A percentile compares a stretch with the other conserved stretches of the same genome.
Evolutionary conservation across 2,329 filamentous ascomycete species (phyloP).

Genomic region (Cladorrhinum sp.): DNA sequence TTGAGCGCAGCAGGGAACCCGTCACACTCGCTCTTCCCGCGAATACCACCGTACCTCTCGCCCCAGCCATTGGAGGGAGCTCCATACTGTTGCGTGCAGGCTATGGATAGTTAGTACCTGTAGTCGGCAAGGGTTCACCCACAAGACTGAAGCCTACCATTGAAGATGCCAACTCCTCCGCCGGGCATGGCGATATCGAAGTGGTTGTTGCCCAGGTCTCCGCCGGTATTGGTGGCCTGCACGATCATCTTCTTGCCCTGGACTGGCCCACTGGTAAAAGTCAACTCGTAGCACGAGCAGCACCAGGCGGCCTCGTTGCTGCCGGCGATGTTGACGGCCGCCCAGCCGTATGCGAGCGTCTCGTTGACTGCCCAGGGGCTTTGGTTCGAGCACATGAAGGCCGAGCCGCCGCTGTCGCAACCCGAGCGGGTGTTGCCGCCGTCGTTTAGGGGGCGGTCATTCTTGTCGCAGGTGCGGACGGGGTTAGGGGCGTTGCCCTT

Average conservation of each 20-base stretch:
- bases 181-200: constrained; percentile 54
- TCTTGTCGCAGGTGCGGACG: constrained; percentile 46
- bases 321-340: constrained; percentile 47
- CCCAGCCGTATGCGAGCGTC: constrained; percentile 52
- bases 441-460: constrained; percentile 48
- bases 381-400: constrained; percentile 54
- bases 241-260: constrained; percentile 58
- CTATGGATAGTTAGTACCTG: constrained; percentile 6
- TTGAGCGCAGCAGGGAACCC: constrained; percentile 52
- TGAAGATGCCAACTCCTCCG: constrained; percentile 52
- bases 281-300: constrained; percentile 56
- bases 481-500: constrained; percentile 43
- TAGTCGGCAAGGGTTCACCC: neutral
- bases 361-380: constrained; percentile 51
- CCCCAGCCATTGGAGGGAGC: constrained; percentile 52
- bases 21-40: constrained; percentile 49
- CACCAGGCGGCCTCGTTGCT: constrained; percentile 32
- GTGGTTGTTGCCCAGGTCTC: constrained; percentile 52
- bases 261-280: constrained; percentile 54
- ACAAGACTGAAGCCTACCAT: constrained; percentile 37
- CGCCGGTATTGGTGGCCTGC: constrained; percentile 59
- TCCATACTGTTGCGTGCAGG: constrained; percentile 43
- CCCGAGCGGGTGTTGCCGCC: constrained; percentile 33
- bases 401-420: constrained; percentile 44
- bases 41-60: constrained; percentile 56